Evolutionary conservation across 345 rosid species (phyloP), one percentile per base, ranked within the genome.

Genomic region (Acer campestre): DNA sequence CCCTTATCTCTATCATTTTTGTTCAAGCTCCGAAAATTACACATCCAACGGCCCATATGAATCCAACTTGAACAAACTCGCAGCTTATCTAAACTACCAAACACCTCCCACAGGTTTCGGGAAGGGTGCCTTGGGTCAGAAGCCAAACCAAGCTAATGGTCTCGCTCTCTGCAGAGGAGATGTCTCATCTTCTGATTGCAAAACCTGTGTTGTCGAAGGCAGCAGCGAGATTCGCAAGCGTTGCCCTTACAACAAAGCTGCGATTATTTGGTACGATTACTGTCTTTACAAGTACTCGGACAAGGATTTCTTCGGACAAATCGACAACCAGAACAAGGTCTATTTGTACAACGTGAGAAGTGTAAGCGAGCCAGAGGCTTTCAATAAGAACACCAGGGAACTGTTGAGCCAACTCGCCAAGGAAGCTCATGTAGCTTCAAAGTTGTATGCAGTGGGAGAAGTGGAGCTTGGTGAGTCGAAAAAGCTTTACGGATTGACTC

Each of bases 231-330:
- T 80, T 42, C 83, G 78, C 42, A 76, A 17, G 25, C 80, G 74
- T 3, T 87, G 88, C 55, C 88, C 88, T 0, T 18, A 16, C 61
- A 74, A 76, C 75, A 87, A 85, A 44, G 82, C 73, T 16, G 84
- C 88, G 1, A 56, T 85, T 67, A 84, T 83, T 62, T 88, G 90
- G 88, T 88, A 88, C n/a, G 87, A 88, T 62, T 3, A 85, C 42
- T 88, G 88, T 35, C 66, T 82, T 49, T 71, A 81, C 25, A 88
- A 82, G 83, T 87, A 87, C 76, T 63, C 82, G 1, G 65, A 87
- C 56, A 12, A 55, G n/a, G 48, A 65, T 22, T 88, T 88, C 83
- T 80, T 88, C 13, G 86, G 87, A 22, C 78, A 80, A 65, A 80
- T 88, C 51, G 90, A 85, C 42, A 66, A 76, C 38, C 9, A 44